Base-by-base conservation (phyloP, 495 filamentous ascomycete species). In the Penicillium cataractarum region DNA sequence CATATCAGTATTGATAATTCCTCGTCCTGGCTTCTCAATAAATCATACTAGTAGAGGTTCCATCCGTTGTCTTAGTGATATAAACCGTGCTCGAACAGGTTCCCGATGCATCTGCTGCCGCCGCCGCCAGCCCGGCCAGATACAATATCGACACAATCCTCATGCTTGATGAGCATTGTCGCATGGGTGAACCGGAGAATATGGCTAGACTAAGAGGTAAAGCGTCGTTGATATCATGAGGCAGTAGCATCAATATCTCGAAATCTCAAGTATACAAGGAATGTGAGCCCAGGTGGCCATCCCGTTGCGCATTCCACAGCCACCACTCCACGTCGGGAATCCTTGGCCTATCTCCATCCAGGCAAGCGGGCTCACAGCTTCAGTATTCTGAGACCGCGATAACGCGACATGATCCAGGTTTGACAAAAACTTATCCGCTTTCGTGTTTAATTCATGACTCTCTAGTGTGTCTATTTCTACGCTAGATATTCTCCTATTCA, bases 51-150 rank as follows among this genome's bases (percentile, higher is more conserved):
- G 53, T 21, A 26, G 53, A 55, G 35, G 4, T 55, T 42, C 33
- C 33, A 15, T n/a, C 21, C 4, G 39, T 42, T 46, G 55, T 44
- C 19, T 29, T 27, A 3, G 54, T 57, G 55, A 57, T 46, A 32
- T 57, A 57, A 10, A 46, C 55, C 19, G 55, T 57, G 24, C 55
- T 57, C 3, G 55, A 57, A 39, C 39, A 57, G 4, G 55, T 57
- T 22, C 39, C 39, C 5, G 35, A 15, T 29, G 55, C 35, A 26
- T 44, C 24, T 10, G 13, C 10, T 48, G 37, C 37, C n/a, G 40
- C 55, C 15, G 26, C 37, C 26, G 37, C 39, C 7, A 57, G 40
- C 22, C 37, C 22, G 19, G 37, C 55, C 24, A 57, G 37, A 15
- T 26, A 37, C 37, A 44, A 31, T 44, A 57, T 21, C 17, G 27